These are phyloP conservation scores for Penicillium paxilli DNA, from an alignment of 495 filamentous ascomycete genomes.

Conservation along the genomic window DNA sequence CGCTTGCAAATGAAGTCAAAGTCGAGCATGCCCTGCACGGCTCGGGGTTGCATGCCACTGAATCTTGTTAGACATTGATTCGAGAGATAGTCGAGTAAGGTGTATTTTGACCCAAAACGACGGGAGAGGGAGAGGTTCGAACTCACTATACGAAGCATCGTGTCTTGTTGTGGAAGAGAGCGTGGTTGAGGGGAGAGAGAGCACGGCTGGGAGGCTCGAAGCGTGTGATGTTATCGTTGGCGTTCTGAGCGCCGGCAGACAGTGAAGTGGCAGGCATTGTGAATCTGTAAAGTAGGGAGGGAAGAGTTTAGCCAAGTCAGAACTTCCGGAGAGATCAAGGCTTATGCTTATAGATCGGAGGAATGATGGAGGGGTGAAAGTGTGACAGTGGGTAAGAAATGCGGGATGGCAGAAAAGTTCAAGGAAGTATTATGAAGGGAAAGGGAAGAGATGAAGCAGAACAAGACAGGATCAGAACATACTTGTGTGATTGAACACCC, in stretches of 20 bases:
- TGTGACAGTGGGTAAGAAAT: background rate
- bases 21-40: constrained; percentile 99
- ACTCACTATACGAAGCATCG: constrained; percentile 97
- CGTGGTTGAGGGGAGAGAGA: constrained; percentile 81
- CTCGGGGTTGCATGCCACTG: constrained; percentile 91
- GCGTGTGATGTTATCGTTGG: constrained; percentile 97
- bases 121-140: background rate
- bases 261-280: constrained; percentile 52
- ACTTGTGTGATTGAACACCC: constrained; percentile 20
- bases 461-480: constrained; percentile 16
- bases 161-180: constrained; percentile 98
- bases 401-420: background rate
- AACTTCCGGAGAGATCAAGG: no score
- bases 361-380: background rate
- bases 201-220: constrained; percentile 92
- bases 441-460: constrained; percentile 1
- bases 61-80: background rate
- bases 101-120: background rate
- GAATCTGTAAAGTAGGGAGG: constrained; percentile 20
- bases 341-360: background rate
- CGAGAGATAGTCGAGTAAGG: background rate
- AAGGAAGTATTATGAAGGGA: constrained; percentile 1
- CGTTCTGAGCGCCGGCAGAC: constrained; percentile 52
- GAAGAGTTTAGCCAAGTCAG: background rate
- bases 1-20: constrained; percentile 99